phyloP scores from a whole-genome alignment of 495 filamentous ascomycete genomes.

The Podospora australis region DNA sequence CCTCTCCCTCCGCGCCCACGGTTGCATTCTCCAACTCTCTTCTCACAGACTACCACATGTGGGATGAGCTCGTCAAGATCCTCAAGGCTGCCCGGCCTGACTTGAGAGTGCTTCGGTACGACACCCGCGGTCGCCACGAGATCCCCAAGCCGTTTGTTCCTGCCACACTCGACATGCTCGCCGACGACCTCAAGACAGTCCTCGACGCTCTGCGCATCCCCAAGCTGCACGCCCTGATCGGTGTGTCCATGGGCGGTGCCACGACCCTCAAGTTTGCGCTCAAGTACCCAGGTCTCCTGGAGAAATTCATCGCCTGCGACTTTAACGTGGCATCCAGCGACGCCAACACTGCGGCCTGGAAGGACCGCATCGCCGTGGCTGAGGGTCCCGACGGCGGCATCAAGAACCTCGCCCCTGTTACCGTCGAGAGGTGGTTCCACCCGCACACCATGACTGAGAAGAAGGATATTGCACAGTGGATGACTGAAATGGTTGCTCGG shows the following conservation, averaged over 20 bases:
- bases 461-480: conserved; percentile 45
- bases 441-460: conserved; percentile 46
- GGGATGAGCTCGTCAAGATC: conserved; percentile 63
- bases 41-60: conserved; percentile 65
- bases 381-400: conserved; percentile 53
- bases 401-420: conserved; percentile 54
- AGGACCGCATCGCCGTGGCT: conserved; percentile 63
- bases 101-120: conserved; percentile 66
- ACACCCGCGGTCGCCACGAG: conserved; percentile 57
- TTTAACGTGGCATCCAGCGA: conserved; percentile 62
- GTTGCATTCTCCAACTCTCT: conserved; percentile 72
- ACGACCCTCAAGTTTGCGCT: conserved; percentile 66
- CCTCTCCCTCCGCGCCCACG: conserved; percentile 56
- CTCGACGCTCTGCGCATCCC: conserved; percentile 55
- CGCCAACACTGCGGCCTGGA: conserved; percentile 69
- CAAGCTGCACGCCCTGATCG: conserved; percentile 55
- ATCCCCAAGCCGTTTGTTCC: conserved; percentile 37
- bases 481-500: conserved; percentile 48
- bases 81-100: conserved; percentile 50
- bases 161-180: conserved; percentile 55
- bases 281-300: conserved; percentile 52
- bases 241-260: conserved; percentile 72
- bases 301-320: conserved; percentile 65
- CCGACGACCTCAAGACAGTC: conserved; percentile 55
- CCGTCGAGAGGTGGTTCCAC: conserved; percentile 71